Percentiles rank a stretch among this genome's conserved stretches.
These are phyloP conservation scores for Calonectria pseudoreteaudii DNA, from an alignment of 2,329 filamentous ascomycete species.

Conservation along the genomic window DNA sequence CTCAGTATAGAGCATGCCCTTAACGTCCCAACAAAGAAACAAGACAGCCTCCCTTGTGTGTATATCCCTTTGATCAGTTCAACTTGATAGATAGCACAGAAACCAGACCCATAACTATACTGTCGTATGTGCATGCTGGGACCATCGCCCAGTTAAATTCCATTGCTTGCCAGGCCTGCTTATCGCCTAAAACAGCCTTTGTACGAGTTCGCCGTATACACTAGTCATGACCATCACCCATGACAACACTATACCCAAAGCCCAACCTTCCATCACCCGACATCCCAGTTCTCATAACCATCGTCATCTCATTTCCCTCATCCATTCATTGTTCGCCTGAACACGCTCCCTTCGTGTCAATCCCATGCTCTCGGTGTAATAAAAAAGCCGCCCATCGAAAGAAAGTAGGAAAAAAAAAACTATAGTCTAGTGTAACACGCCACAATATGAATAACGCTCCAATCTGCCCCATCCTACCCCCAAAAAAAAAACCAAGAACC, in stretches of 20 bases:
- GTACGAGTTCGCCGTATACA: constrained; percentile 17
- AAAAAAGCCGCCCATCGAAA: constrained; percentile 34
- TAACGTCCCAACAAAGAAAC: not conserved
- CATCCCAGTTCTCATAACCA: constrained; percentile 26
- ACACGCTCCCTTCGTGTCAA: not conserved
- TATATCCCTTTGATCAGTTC: not conserved
- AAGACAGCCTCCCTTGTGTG: not conserved
- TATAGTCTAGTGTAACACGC: constrained; percentile 39
- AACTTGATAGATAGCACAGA: not conserved
- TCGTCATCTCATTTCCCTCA: constrained; percentile 33
- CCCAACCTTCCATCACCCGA: constrained; percentile 19
- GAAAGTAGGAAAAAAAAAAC: not conserved
- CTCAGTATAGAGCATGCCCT: not conserved
- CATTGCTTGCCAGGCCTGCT: constrained; percentile 1
- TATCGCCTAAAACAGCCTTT: constrained; percentile 23
- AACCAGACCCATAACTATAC: not conserved
- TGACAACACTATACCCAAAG: constrained; percentile 8
- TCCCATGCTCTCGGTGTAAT: constrained; percentile 21
- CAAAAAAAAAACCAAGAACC: constrained; percentile 12
- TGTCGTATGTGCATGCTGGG: constrained; percentile 4
- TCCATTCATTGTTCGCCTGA: constrained; percentile 21
- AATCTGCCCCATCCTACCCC: constrained; percentile 37
- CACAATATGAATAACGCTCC: constrained; percentile 32
- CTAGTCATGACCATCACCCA: constrained; percentile 8
- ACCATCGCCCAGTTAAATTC: not conserved